Evolutionary conservation across 108 stramenopile species (phyloP).

Genomic region (Nitzschia sp.): DNA sequence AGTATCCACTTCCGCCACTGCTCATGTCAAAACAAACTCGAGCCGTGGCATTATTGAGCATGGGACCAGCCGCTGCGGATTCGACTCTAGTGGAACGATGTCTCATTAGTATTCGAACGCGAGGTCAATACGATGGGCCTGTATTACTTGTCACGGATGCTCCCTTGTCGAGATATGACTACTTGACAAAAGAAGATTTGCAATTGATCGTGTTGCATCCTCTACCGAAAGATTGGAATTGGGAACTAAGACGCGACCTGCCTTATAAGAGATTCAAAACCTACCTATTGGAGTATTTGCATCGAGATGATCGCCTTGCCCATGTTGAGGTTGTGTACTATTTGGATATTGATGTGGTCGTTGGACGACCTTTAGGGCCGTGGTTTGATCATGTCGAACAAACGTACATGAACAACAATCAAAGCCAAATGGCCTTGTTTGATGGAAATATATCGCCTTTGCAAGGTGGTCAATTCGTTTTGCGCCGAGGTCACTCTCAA

Average conservation of each 20-base stretch:
- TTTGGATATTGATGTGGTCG: constrained; percentile 57
- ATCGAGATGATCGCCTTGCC: constrained; percentile 32
- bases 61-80: constrained; percentile 47
- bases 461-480: constrained; percentile 21
- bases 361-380: constrained; percentile 27
- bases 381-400: constrained; percentile 18
- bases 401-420: neutral
- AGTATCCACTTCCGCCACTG: neutral
- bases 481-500: neutral
- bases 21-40: neutral
- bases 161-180: constrained; percentile 34
- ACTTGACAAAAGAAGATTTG: constrained; percentile 26
- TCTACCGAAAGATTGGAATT: constrained; percentile 30
- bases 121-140: constrained; percentile 38
- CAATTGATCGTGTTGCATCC: constrained; percentile 56
- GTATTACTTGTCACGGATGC: constrained; percentile 52
- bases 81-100: constrained; percentile 52
- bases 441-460: constrained; percentile 14
- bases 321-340: constrained; percentile 44
- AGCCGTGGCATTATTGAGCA: constrained; percentile 48
- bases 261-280: constrained; percentile 53
- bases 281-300: constrained; percentile 48
- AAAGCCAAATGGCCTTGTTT: constrained; percentile 5
- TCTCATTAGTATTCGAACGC: constrained; percentile 44
- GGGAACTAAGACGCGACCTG: constrained; percentile 28